Conservation (phyloP, 192 early-diverging fungal genomes). For the Linnemannia exigua region DNA sequence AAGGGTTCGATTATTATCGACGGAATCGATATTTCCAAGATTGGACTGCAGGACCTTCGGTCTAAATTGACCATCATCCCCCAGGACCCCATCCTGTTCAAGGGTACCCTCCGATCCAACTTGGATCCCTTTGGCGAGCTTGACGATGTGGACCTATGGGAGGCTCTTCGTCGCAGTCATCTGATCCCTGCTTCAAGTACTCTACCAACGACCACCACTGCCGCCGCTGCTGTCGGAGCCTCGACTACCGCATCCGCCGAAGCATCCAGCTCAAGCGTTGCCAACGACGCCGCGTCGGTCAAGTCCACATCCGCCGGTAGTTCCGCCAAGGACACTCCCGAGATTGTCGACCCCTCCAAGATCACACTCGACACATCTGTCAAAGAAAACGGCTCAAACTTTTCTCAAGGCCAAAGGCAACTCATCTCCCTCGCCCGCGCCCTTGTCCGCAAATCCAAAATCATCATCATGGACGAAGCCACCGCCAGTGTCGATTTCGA, state of each 20-base stretch:
- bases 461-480: constrained; percentile 91
- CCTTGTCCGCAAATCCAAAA: constrained; percentile 69
- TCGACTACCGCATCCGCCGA: constrained; percentile 2
- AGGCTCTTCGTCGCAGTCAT: constrained; percentile 81
- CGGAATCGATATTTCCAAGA: constrained; percentile 64
- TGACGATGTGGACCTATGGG: constrained; percentile 82
- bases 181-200: constrained; percentile 59
- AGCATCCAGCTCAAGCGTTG: neutral
- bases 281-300: neutral
- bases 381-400: constrained; percentile 83
- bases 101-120: constrained; percentile 81
- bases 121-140: constrained; percentile 89
- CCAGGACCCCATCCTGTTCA: constrained; percentile 82
- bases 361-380: constrained; percentile 76
- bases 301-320: neutral
- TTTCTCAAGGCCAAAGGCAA: constrained; percentile 82
- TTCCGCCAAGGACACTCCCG: neutral
- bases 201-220: neutral
- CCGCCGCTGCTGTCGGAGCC: neutral
- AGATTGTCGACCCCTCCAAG: constrained; percentile 42
- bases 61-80: constrained; percentile 76
- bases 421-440: constrained; percentile 81
- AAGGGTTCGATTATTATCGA: constrained; percentile 66
- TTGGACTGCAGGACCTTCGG: constrained; percentile 69
- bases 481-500: constrained; percentile 91